These are phyloP conservation scores for Tricholoma furcatifolium DNA, from an alignment of 768 basidiomycete genomes.

Conservation along the genomic window DNA sequence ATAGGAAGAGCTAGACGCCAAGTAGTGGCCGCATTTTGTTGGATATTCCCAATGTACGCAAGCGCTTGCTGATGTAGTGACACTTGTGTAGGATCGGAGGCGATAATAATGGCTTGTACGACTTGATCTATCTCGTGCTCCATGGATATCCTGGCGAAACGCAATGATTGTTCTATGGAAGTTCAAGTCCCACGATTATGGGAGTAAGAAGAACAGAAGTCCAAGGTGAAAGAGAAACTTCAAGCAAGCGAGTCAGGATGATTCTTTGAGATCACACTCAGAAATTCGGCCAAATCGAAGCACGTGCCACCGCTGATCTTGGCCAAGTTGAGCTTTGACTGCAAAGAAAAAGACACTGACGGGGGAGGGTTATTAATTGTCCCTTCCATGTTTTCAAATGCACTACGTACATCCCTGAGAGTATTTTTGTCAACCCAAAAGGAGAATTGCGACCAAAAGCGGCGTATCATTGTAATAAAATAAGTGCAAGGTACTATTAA, in stretches of 20 bases:
- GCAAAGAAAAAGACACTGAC: too few species aligned
- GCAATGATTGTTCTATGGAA: background rate
- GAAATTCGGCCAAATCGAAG: conserved; percentile 17
- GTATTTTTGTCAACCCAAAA: too few species aligned
- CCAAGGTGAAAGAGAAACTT: conserved; percentile 18
- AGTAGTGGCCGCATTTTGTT: conserved; percentile 68
- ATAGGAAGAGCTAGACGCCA: conserved; percentile 82
- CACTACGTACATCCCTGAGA: too few species aligned
- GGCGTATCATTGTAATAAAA: too few species aligned
- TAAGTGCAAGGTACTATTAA: too few species aligned
- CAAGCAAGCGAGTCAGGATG: conserved; percentile 18
- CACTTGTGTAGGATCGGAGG: conserved; percentile 73
- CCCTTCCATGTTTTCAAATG: too few species aligned
- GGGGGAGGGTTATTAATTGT: too few species aligned
- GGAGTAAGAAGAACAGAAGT: conserved; percentile 4
- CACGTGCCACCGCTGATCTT: conserved; percentile 18
- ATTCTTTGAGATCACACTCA: conserved; percentile 17
- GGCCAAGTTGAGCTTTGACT: background rate
- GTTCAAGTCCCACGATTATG: conserved; percentile 1
- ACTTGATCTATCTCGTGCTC: conserved; percentile 75
- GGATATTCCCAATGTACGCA: conserved; percentile 75
- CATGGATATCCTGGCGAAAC: conserved; percentile 38
- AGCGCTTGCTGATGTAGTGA: conserved; percentile 83
- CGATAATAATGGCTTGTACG: conserved; percentile 85
- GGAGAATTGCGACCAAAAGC: too few species aligned